phyloP scores from a whole-genome alignment of 2,329 filamentous ascomycete genomes.

The Penicillium freii region DNA sequence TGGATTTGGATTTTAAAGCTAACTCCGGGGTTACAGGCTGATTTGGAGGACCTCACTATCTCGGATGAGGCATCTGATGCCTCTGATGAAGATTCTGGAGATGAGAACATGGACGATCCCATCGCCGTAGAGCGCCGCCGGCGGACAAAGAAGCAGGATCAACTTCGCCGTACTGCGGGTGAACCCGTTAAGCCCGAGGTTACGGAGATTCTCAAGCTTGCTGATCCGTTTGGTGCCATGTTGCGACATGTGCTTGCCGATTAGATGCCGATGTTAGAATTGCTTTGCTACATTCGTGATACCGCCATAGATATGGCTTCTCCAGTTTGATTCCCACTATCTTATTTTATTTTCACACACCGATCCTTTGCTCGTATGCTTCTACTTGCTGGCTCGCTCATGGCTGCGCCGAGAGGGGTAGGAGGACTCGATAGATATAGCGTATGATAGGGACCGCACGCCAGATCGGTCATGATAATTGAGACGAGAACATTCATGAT shows the following conservation, averaged over 20 bases:
- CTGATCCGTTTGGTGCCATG: conserved; percentile 78
- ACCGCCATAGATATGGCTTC: conserved; percentile 4
- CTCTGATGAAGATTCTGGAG: conserved; percentile 64
- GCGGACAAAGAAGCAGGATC: conserved; percentile 73
- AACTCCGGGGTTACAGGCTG: conserved; percentile 47
- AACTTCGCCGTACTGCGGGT: conserved; percentile 74
- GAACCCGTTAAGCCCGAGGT: conserved; percentile 80
- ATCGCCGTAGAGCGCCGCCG: conserved; percentile 82
- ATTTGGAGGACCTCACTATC: conserved; percentile 81
- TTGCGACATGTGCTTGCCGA: conserved; percentile 76
- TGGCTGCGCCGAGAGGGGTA: not conserved
- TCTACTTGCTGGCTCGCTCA: not conserved
- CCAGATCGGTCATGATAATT: not conserved
- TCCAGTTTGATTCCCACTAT: not conserved
- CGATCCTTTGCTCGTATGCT: not conserved
- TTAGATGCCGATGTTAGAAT: conserved; percentile 40
- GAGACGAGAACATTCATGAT: not conserved
- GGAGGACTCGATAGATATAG: conserved; percentile 1
- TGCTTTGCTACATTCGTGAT: conserved; percentile 1
- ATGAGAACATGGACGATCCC: conserved; percentile 74
- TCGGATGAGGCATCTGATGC: conserved; percentile 69
- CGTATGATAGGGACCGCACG: not conserved
- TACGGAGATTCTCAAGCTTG: conserved; percentile 75
- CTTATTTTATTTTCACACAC: not conserved
- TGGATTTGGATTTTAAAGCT: conserved; percentile 7